Evolutionary conservation across 805 yeast species (phyloP).

Genomic region (Metschnikowia dekortorum): DNA sequence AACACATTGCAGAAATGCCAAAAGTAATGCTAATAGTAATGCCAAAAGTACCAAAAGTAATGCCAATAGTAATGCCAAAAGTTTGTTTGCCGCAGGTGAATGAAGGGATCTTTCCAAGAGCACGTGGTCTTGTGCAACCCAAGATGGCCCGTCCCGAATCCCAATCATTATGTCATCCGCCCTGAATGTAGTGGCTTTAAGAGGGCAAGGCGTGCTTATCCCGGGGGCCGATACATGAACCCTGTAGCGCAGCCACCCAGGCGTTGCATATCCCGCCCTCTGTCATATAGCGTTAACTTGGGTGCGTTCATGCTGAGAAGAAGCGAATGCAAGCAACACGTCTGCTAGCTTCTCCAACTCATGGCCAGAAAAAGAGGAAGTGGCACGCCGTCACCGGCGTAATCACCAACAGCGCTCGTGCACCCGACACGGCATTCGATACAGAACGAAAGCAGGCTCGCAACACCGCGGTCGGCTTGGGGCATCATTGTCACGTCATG

Average conservation of each 20-base stretch:
- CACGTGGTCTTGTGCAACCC: too few species aligned
- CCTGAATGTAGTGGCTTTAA: not conserved
- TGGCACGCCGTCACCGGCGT: slow-evolving; percentile 54
- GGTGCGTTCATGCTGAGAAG: not conserved
- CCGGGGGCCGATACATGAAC: not conserved
- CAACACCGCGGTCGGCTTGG: not conserved
- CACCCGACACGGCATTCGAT: not conserved
- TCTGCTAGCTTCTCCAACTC: slow-evolving; percentile 43
- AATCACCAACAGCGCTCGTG: slow-evolving; percentile 9
- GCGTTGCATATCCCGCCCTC: too few species aligned
- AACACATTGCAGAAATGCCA: not conserved
- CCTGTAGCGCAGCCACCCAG: not conserved
- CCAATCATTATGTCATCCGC: not conserved
- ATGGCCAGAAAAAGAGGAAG: slow-evolving; percentile 47
- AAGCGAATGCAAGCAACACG: slow-evolving; percentile 33
- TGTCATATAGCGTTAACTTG: too few species aligned
- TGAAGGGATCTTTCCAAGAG: too few species aligned
- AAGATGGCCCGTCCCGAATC: too few species aligned
- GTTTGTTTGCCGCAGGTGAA: too few species aligned
- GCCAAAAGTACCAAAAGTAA: too few species aligned
- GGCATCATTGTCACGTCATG: too few species aligned
- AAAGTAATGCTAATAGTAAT: not conserved
- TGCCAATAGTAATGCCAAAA: too few species aligned
- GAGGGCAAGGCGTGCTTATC: not conserved
- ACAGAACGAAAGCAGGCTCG: slow-evolving; percentile 3